Evolutionary conservation across 805 yeast species (phyloP).

Genomic region (Blastobotrys robertii): DNA sequence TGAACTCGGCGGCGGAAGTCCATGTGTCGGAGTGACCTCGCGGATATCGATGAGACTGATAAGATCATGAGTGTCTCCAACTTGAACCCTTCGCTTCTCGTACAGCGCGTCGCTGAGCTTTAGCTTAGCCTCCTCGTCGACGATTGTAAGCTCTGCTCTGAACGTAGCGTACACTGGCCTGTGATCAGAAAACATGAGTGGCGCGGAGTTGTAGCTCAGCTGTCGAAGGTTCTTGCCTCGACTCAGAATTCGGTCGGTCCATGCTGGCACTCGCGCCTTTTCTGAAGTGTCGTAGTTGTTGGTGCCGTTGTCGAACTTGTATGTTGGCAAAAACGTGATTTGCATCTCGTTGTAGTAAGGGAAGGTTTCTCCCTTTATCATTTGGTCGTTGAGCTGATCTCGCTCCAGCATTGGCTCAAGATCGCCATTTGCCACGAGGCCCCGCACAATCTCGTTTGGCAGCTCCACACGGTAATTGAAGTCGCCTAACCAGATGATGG

Average conservation of each 20-base stretch:
- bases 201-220: slow-evolving; percentile 57
- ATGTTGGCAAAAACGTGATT: slow-evolving; percentile 77
- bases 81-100: slow-evolving; percentile 40
- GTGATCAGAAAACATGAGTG: slow-evolving; percentile 71
- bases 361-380: slow-evolving; percentile 63
- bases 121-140: slow-evolving; percentile 54
- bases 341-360: slow-evolving; percentile 68
- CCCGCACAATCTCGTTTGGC: slow-evolving; percentile 65
- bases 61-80: slow-evolving; percentile 26
- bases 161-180: slow-evolving; percentile 85
- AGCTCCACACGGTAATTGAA: slow-evolving; percentile 71
- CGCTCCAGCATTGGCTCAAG: slow-evolving; percentile 44
- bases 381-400: slow-evolving; percentile 76
- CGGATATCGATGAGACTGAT: slow-evolving; percentile 20
- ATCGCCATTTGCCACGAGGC: slow-evolving; percentile 37
- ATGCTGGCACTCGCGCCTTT: slow-evolving; percentile 86
- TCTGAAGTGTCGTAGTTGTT: slow-evolving; percentile 78
- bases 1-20: slow-evolving; percentile 83
- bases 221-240: slow-evolving; percentile 52
- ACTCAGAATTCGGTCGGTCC: slow-evolving; percentile 87
- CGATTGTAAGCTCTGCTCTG: slow-evolving; percentile 50
- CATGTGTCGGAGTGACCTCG: slow-evolving; percentile 23
- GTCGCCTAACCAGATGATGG: slow-evolving; percentile 91
- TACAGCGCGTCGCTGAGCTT: slow-evolving; percentile 50
- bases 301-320: slow-evolving; percentile 83